phyloP scores from a whole-genome alignment of 2,329 filamentous ascomycete species.

The Setomelanomma holmii region DNA sequence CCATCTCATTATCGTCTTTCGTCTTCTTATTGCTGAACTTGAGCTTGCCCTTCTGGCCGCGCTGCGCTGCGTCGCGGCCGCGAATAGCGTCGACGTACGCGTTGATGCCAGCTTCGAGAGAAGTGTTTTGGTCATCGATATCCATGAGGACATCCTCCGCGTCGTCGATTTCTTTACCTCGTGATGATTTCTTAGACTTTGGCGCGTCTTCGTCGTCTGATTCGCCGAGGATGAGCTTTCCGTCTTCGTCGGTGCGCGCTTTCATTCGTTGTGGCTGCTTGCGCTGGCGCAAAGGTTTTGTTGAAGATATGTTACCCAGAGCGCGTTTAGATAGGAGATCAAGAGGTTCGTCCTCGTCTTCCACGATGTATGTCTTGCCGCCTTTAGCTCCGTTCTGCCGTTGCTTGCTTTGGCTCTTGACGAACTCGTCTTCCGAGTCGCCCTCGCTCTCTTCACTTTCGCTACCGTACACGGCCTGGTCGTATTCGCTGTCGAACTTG shows the following conservation, averaged over 20 bases:
- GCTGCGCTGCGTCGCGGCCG: slow-evolving; percentile 64
- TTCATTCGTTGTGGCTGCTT: slow-evolving; percentile 55
- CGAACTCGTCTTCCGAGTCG: slow-evolving; percentile 46
- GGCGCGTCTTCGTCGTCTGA: slow-evolving; percentile 52
- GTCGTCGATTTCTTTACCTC: slow-evolving; percentile 45
- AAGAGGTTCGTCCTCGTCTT: slow-evolving; percentile 92
- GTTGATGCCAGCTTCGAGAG: slow-evolving; percentile 61
- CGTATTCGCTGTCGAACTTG: slow-evolving; percentile 90
- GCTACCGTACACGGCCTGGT: slow-evolving; percentile 88
- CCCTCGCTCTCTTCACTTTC: slow-evolving; percentile 63
- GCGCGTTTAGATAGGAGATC: slow-evolving; percentile 90
- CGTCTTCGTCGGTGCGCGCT: slow-evolving; percentile 70
- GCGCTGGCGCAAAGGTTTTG: slow-evolving; percentile 74
- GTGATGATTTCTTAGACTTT: slow-evolving; percentile 25
- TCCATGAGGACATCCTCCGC: slow-evolving; percentile 66
- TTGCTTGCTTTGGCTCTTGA: slow-evolving; percentile 41
- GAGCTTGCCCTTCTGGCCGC: slow-evolving; percentile 66
- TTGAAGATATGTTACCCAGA: slow-evolving; percentile 91
- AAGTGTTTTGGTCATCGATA: slow-evolving; percentile 55
- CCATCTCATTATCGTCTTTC: slow-evolving; percentile 55
- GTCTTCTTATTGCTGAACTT: slow-evolving; percentile 63
- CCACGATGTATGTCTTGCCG: slow-evolving; percentile 82
- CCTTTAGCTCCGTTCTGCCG: slow-evolving; percentile 50
- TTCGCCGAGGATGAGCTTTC: slow-evolving; percentile 77
- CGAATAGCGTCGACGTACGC: slow-evolving; percentile 68